Evolutionary conservation across 805 yeast genomes (phyloP), one percentile per base, ranked within the genome.

Genomic region (Huiozyma naganishii): DNA sequence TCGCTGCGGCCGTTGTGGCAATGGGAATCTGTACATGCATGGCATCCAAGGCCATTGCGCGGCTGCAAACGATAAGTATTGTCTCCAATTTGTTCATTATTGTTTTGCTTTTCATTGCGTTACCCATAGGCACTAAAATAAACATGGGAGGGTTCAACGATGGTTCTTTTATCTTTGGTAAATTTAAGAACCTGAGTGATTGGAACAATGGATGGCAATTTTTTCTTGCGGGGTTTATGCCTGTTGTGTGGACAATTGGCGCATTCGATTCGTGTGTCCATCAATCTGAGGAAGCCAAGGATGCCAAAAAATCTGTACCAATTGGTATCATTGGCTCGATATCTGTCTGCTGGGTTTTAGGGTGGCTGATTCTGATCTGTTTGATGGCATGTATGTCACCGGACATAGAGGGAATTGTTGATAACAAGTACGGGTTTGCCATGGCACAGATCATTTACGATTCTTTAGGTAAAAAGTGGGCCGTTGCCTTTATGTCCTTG

Each of bases 161-260:
- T 32, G 82, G 76, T n/a, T 47, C 56, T 7, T 78, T 67, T 55
- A 79, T 80, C 32, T 80, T 79, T 58, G 77, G 78, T 28, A 59
- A 70, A 35, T 68, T 70, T 42, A 64, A 70, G 29, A 77, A 77
- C 54, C 59, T 58, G 41, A 66, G 78, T 32, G 71, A 68, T 32
- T 80, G 83, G 79, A 70, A 78, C 7, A 62, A 58, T 32, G 85
- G 84, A 32, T 77, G 80, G 76, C 71, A 76, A 68, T 51, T 67
- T 45, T 61, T 70, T 46, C 59, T 78, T 50, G 64, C 64, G 33
- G 68, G 73, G 11, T 76, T 78, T 71, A 71, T 78, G 75, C 79
- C 85, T 1, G 78, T 79, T 1, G 73, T 80, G 46, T 82, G 89
- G 88, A 79, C 85, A 17, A 80, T 81, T 57, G 83, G 83, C 27